A percentile compares a stretch with the other conserved stretches of the same genome.
Conservation (phyloP, 2,329 filamentous ascomycete genomes). For the Talaromyces marneffei region DNA sequence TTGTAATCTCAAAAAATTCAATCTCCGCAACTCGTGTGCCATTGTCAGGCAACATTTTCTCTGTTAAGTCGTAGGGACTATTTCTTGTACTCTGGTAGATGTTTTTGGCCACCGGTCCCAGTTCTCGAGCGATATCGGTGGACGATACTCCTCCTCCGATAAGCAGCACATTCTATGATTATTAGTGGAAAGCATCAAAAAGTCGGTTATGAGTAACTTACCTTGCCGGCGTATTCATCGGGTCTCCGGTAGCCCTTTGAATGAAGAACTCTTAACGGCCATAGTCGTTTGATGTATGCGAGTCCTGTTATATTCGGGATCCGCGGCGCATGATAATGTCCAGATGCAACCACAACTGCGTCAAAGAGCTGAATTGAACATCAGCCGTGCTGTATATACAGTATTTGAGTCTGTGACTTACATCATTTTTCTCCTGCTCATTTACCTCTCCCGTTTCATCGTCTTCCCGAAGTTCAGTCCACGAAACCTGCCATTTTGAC, state of each 20-base stretch:
- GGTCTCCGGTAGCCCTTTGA: conserved; percentile 49
- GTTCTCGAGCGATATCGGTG: conserved; percentile 49
- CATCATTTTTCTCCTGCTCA: not conserved
- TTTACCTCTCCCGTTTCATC: conserved; percentile 23
- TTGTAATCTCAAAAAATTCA: conserved; percentile 37
- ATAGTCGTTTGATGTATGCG: conserved; percentile 41
- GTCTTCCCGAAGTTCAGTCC: conserved; percentile 30
- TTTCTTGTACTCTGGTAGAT: conserved; percentile 55
- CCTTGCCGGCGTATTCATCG: conserved; percentile 48
- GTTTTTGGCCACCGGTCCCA: conserved; percentile 40
- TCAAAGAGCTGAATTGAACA: conserved; percentile 37
- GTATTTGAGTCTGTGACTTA: not conserved
- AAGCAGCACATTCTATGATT: conserved; percentile 48
- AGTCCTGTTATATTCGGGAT: conserved; percentile 48
- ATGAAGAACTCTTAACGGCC: conserved; percentile 44
- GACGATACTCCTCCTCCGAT: conserved; percentile 54
- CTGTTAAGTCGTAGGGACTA: conserved; percentile 55
- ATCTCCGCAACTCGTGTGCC: conserved; percentile 51
- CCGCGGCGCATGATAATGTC: conserved; percentile 50
- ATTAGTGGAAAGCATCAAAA: not conserved
- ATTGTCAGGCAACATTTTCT: conserved; percentile 49
- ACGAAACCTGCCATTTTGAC: conserved; percentile 48
- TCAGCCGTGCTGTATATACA: not conserved
- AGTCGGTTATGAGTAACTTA: conserved; percentile 23
- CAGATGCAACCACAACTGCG: conserved; percentile 49